Base-by-base conservation (phyloP, 169 alveolate species). In the Prorocentrum cordatum region DNA sequence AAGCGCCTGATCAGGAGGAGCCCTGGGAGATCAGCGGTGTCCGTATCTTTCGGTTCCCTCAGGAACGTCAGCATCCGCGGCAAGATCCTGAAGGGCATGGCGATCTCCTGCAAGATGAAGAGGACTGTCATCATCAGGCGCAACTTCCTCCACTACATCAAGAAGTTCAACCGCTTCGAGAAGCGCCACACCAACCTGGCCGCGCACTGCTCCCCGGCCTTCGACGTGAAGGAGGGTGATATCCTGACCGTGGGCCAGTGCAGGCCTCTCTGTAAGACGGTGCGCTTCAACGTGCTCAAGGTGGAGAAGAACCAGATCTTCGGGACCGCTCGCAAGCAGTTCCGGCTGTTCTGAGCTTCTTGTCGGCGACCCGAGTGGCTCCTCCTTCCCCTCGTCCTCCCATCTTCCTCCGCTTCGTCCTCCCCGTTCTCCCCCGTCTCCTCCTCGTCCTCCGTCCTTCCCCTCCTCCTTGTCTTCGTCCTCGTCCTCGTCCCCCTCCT, bases 261-360 rank as follows among this genome's bases (percentile, higher is more conserved):
- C 94, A 96, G 99, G 92, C 99, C 99, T 27, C 95, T 98, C 70
- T 96, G 99, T 66, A 98, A 98, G 96, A 98, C 99, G 42, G 99
- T 98, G 62, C 95, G 99, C 94, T 98, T 98, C 96, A 98, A 98
- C 95, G 99, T 97, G 64, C 93, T 98, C 92, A 96, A 97, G 95
- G 99, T 98, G 75, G 99, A 97, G 94, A 96, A 96, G 95, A 97
- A 97, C 95, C 98, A 97, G 94, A 96, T 97, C 92, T 95, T 96
- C 93, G 99, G 99, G 39, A 95, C 97, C 93, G 98, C 99, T 89
- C 97, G 98, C 95, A 98, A 98, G 94, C 99, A 98, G 94, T 97
- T 97, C 96, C 96, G 97, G 72, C 95, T 98, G 70, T 97, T 97
- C 96, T 98, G 91, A 94, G 82, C n/a, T n/a, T n/a, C n/a, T n/a